phyloP scores from a whole-genome alignment of 1,139 yeast species.

The Yamadazyma sp. region DNA sequence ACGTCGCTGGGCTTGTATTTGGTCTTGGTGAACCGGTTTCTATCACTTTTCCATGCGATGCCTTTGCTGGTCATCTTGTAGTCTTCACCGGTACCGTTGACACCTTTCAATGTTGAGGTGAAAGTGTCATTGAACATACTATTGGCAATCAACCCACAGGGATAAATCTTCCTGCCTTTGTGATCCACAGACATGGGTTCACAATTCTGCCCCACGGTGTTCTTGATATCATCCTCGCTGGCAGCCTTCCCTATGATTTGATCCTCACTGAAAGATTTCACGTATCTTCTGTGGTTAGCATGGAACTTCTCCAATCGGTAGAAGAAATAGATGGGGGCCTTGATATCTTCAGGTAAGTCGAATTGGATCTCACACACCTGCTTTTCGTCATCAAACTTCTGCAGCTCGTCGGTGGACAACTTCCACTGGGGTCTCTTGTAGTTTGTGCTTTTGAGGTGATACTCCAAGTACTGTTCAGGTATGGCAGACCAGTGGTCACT shows the following conservation, averaged over 20 bases:
- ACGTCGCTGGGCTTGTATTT: slow-evolving; percentile 55
- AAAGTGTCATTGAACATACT: slow-evolving; percentile 72
- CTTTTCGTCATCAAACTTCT: slow-evolving; percentile 54
- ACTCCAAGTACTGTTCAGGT: slow-evolving; percentile 56
- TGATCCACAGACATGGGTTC: slow-evolving; percentile 67
- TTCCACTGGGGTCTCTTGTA: slow-evolving; percentile 51
- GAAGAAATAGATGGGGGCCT: slow-evolving; percentile 75
- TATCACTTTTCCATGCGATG: slow-evolving; percentile 70
- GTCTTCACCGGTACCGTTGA: slow-evolving; percentile 37
- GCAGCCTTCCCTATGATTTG: slow-evolving; percentile 81
- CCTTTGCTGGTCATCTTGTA: slow-evolving; percentile 54
- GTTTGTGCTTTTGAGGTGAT: slow-evolving; percentile 45
- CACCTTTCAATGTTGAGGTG: slow-evolving; percentile 41
- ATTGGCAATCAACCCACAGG: slow-evolving; percentile 80
- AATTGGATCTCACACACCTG: slow-evolving; percentile 78
- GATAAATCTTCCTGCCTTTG: slow-evolving; percentile 60
- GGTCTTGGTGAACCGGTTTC: slow-evolving; percentile 58
- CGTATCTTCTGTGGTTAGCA: slow-evolving; percentile 94
- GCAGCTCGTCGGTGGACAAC: slow-evolving; percentile 49
- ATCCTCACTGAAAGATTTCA: slow-evolving; percentile 85
- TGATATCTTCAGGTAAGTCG: slow-evolving; percentile 69
- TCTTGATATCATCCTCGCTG: slow-evolving; percentile 53
- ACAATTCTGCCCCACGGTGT: slow-evolving; percentile 80
- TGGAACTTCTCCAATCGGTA: slow-evolving; percentile 82
- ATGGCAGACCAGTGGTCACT: slow-evolving; percentile 54